phyloP scores from a whole-genome alignment of 257 asterid species.

The Solanum pimpinellifolium region DNA sequence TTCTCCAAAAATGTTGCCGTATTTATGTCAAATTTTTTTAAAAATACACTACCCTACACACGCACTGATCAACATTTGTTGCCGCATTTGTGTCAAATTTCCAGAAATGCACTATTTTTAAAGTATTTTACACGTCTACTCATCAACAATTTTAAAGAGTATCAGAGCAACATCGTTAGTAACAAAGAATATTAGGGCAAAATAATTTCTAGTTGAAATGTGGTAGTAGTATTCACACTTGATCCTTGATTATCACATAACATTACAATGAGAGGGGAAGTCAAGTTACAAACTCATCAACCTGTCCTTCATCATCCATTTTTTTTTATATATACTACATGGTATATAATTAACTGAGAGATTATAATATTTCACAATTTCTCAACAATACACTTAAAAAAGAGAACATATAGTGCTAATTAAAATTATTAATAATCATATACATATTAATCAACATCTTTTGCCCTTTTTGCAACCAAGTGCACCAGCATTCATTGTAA shows the following conservation, averaged over 20 bases:
- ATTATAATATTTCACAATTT: not conserved
- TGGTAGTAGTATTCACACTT: not conserved
- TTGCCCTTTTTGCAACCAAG: constrained; percentile 53
- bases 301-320: not conserved
- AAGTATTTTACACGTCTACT: not conserved
- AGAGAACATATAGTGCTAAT: not conserved
- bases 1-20: not conserved
- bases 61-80: not conserved
- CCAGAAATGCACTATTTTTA: no score
- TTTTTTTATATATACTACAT: not conserved
- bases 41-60: not conserved
- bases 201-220: not conserved
- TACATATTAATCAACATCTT: constrained; percentile 24
- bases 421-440: not conserved
- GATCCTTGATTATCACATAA: not conserved
- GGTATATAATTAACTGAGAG: not conserved
- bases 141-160: not conserved
- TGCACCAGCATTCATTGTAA: constrained; percentile 52
- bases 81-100: not conserved
- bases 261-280: not conserved
- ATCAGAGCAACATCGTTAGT: not conserved
- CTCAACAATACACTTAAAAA: not conserved
- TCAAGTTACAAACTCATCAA: not conserved
- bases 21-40: not conserved
- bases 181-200: not conserved